phyloP scores from a whole-genome alignment of 2,329 filamentous ascomycete species.

The Colletotrichum tanaceti region DNA sequence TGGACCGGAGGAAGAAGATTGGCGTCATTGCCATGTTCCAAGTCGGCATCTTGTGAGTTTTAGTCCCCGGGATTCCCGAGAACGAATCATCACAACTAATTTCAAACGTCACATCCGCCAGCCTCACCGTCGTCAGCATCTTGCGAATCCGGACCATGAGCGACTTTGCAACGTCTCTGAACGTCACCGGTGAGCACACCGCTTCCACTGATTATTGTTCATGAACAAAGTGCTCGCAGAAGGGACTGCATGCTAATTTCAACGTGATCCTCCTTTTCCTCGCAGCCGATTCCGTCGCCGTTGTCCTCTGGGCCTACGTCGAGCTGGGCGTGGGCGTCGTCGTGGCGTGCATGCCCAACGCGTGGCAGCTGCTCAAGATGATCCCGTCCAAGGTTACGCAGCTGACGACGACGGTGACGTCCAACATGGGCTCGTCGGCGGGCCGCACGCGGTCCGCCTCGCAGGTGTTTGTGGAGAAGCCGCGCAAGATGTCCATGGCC shows the following conservation, averaged over 20 bases:
- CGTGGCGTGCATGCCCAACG: conserved; percentile 53
- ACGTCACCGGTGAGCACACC: conserved; percentile 19
- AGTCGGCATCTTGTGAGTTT: conserved; percentile 45
- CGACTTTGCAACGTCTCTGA: neutral
- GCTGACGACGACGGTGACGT: conserved; percentile 6
- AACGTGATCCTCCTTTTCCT: no score
- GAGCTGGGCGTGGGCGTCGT: conserved; percentile 54
- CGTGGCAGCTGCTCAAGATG: conserved; percentile 47
- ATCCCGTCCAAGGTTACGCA: conserved; percentile 19
- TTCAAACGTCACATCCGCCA: no score
- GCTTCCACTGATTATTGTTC: no score
- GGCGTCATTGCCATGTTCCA: conserved; percentile 43
- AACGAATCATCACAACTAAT: no score
- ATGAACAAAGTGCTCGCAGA: no score
- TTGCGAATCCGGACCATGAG: conserved; percentile 22
- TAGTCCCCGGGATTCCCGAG: no score
- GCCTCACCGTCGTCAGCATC: conserved; percentile 24
- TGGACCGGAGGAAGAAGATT: conserved; percentile 41
- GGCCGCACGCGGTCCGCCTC: conserved; percentile 1
- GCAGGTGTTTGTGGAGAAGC: neutral
- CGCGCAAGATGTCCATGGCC: neutral
- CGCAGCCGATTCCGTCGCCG: conserved; percentile 47
- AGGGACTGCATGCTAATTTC: no score
- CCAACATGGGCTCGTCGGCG: conserved; percentile 1
- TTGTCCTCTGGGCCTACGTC: conserved; percentile 51